Evolutionary conservation across 73 alveolate genomes (phyloP).

Genomic region (Paramecium tetraurelia): DNA sequence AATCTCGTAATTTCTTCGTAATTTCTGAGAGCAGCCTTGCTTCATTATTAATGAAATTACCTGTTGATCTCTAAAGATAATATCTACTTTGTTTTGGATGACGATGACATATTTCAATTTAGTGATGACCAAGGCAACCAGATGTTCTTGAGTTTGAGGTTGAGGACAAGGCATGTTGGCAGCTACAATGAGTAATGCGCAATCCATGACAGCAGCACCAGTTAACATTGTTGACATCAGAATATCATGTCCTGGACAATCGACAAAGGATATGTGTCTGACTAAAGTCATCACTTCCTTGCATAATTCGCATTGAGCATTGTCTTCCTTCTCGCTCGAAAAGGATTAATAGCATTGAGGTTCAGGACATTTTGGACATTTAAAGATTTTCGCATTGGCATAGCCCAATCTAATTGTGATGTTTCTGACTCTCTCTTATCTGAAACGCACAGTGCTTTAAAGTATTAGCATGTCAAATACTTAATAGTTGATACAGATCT

Average conservation of each 20-base stretch:
- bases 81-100: conserved; percentile 74
- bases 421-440: conserved; percentile 91
- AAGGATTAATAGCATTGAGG: conserved; percentile 91
- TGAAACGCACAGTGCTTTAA: conserved; percentile 79
- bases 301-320: conserved; percentile 85
- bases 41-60: conserved; percentile 67
- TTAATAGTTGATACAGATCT: conserved; percentile 69
- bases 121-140: conserved; percentile 99
- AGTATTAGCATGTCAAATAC: background rate
- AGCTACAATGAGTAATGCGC: conserved; percentile 91
- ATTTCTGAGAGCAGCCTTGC: conserved; percentile 85
- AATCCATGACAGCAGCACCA: conserved; percentile 99
- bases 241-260: conserved; percentile 97
- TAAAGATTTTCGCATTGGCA: conserved; percentile 98
- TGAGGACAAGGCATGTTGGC: conserved; percentile 98
- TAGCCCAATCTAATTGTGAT: conserved; percentile 98
- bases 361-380: conserved; percentile 94
- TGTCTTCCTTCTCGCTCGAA: conserved; percentile 75
- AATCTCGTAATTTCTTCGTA: conserved; percentile 93
- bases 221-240: conserved; percentile 99
- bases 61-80: conserved; percentile 55
- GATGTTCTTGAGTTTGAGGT: conserved; percentile 98
- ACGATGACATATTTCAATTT: conserved; percentile 95
- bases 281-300: conserved; percentile 76
- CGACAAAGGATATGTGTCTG: conserved; percentile 99